Percentiles rank a stretch among this genome's conserved stretches.
Evolutionary conservation across 192 early-diverging fungal species (phyloP).

Genomic region (Pilaira anomala): DNA sequence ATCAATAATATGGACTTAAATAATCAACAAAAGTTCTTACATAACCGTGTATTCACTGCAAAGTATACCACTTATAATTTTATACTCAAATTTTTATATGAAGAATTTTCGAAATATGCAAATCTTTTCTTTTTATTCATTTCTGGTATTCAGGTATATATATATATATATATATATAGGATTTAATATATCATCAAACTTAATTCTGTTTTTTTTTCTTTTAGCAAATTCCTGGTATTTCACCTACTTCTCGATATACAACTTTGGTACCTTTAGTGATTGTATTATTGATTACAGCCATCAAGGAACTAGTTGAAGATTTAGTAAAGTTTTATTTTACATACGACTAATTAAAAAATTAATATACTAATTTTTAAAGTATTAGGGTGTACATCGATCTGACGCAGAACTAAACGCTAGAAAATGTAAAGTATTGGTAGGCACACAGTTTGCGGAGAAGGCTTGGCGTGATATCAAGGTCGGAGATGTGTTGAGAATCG

Average conservation of each 20-base stretch:
- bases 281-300: conserved; percentile 84
- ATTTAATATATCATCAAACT: too few relatives aligned
- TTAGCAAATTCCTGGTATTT: conserved; percentile 92
- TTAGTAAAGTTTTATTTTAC: conserved; percentile 35
- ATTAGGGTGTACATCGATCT: conserved; percentile 54
- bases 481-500: conserved; percentile 90
- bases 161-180: not conserved
- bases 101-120: conserved; percentile 98
- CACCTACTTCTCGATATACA: conserved; percentile 87
- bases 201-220: not conserved
- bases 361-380: not conserved
- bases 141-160: conserved; percentile 81
- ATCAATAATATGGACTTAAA: conserved; percentile 85
- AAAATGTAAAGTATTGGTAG: conserved; percentile 56
- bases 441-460: conserved; percentile 67
- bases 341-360: not conserved
- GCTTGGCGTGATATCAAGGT: conserved; percentile 81
- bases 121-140: conserved; percentile 99
- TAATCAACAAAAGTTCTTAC: conserved; percentile 73
- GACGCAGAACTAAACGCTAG: conserved; percentile 74
- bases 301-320: conserved; percentile 95
- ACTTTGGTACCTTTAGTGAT: conserved; percentile 82
- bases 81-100: conserved; percentile 90
- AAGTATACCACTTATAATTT: conserved; percentile 97
- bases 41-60: conserved; percentile 92